Evolutionary conservation across 2,329 filamentous ascomycete species (phyloP).

Genomic region (Cladosporium sp.): DNA sequence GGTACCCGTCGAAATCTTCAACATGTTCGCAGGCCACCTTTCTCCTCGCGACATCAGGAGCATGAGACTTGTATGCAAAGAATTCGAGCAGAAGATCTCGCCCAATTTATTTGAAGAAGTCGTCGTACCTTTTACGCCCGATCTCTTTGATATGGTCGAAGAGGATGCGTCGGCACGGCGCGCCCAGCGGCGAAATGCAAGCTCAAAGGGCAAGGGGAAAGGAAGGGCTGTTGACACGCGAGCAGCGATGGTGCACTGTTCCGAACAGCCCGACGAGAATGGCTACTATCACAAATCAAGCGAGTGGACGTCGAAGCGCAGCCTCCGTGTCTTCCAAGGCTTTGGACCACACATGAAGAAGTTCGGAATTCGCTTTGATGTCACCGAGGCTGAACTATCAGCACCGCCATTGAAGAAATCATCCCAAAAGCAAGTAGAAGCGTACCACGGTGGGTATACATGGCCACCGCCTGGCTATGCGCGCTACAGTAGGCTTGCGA

Average conservation of each 20-base stretch:
- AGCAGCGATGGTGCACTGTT: constrained; percentile 19
- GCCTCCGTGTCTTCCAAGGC: constrained; percentile 57
- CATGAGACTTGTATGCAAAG: constrained; percentile 58
- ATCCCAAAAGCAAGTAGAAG: constrained; percentile 49
- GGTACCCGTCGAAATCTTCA: constrained; percentile 61
- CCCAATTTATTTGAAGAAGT: constrained; percentile 58
- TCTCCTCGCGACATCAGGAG: constrained; percentile 55
- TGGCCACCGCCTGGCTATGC: constrained; percentile 60
- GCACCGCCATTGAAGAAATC: constrained; percentile 52
- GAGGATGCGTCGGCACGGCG: constrained; percentile 26
- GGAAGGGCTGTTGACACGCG: constrained; percentile 17
- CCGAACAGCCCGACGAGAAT: constrained; percentile 4
- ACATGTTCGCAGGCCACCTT: constrained; percentile 52
- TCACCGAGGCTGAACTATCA: constrained; percentile 51
- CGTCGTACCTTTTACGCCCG: constrained; percentile 62
- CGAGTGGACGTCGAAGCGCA: constrained; percentile 36
- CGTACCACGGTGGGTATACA: constrained; percentile 62
- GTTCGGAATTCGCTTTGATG: constrained; percentile 66
- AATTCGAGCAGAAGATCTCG: constrained; percentile 57
- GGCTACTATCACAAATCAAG: constrained; percentile 40
- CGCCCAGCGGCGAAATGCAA: background rate
- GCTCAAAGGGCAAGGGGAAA: constrained; percentile 17
- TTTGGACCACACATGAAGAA: constrained; percentile 58
- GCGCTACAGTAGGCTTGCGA: constrained; percentile 56
- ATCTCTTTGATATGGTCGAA: constrained; percentile 55